Base-by-base conservation (phyloP, 805 yeast species). In the Candida tibetensis region DNA sequence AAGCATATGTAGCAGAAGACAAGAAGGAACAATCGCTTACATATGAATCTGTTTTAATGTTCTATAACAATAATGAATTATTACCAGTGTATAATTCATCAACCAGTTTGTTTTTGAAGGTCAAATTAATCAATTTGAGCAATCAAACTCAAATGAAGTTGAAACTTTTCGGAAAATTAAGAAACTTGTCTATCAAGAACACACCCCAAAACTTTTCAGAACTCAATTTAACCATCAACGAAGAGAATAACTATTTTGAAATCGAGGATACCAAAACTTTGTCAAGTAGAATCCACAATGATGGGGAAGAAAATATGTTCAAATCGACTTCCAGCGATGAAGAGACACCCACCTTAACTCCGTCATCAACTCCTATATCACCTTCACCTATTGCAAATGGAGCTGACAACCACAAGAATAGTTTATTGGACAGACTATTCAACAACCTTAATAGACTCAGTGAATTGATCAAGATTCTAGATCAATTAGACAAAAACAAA, bases 31-130 rank as follows among this genome's bases (percentile, higher is more conserved):
- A 7, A 21, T 21, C 25, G 25, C 33, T 39, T 12, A 32, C 45
- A 7, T 56, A 58, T 40, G 57, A 59, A 38, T 51, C 62, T 2
- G 42, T 48, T n/a, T 47, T 58, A 17, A 46, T 52, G 36, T 28
- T 47, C n/a, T 42, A 38, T 34, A 59, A 63, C 38, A 46, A 56
- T 36, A 42, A 55, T 21, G 52, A 56, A 15, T 49, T 65, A 17
- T 41, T 66, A 5, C 72, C 72, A 3, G 44, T 66, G 13, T 26
- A 52, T 12, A 60, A 63, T 30, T 58, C 70, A 7, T 48, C 68
- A 2, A 59, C 63, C 8, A 49, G 63, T 29, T 45, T 69, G 14
- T 55, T 69, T 25, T 46, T 69, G 18, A 52, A 54, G 32, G 58
- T 64, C 7, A 52, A 52, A 38, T 45, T 67, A 30, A 30, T 52